These are phyloP conservation scores for Leccinum fallax DNA, from an alignment of 1,284 basidiomycete species.

Conservation along the genomic window DNA sequence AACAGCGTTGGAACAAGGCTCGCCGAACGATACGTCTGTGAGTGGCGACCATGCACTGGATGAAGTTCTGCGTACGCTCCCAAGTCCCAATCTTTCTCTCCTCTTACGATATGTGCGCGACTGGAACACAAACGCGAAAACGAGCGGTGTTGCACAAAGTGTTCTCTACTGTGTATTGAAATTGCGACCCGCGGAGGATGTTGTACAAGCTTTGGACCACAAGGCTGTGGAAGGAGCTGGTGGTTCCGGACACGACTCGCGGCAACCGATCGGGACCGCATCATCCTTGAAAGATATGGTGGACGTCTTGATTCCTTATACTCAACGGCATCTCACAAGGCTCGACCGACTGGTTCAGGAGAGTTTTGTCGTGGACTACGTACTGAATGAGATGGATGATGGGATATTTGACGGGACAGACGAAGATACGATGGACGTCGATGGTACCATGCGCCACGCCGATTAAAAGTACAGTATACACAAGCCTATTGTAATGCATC, in stretches of 20 bases:
- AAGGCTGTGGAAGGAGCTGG: conserved; percentile 30
- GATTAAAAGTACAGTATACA: conserved; percentile 20
- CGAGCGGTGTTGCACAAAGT: conserved; percentile 84
- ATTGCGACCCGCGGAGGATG: conserved; percentile 69
- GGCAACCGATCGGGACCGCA: conserved; percentile 33
- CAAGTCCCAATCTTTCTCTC: conserved; percentile 74
- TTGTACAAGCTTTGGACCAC: conserved; percentile 70
- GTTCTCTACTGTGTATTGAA: conserved; percentile 85
- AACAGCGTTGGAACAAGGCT: conserved; percentile 25
- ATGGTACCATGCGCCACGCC: conserved; percentile 18
- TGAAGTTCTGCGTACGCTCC: conserved; percentile 75
- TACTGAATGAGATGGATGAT: conserved; percentile 91
- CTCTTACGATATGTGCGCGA: conserved; percentile 84
- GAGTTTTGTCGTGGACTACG: conserved; percentile 91
- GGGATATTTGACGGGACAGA: conserved; percentile 60
- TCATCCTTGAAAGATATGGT: conserved; percentile 73
- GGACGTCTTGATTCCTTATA: conserved; percentile 90
- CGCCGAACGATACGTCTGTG: conserved; percentile 37
- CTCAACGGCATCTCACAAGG: conserved; percentile 86
- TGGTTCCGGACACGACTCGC: conserved; percentile 2
- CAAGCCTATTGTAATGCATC: conserved; percentile 4
- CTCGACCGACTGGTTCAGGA: conserved; percentile 90
- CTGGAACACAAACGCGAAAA: conserved; percentile 94
- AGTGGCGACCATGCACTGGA: conserved; percentile 80
- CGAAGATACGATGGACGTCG: conserved; percentile 47